Conservation (phyloP, 345 rosid species). For the Melastoma malabathricum region DNA sequence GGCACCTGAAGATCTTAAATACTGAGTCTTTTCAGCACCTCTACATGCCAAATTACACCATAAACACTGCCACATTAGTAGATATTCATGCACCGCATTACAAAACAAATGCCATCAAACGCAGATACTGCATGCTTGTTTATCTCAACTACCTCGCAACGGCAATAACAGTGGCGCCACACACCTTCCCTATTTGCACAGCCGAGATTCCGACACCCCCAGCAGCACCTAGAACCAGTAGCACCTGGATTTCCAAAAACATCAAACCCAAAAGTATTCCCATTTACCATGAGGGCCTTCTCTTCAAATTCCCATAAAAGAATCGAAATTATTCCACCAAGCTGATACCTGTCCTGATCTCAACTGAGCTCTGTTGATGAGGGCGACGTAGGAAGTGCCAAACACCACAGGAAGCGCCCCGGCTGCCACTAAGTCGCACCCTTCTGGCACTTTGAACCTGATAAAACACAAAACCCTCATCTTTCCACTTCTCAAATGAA, state of each 20-base stretch:
- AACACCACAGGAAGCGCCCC: constrained; percentile 90
- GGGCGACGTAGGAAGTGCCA: constrained; percentile 92
- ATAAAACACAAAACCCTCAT: constrained; percentile 2
- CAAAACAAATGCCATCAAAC: background rate
- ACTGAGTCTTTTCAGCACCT: constrained; percentile 56
- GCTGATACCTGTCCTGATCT: constrained; percentile 45
- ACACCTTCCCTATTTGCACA: constrained; percentile 79
- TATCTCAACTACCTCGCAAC: constrained; percentile 48
- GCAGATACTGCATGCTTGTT: background rate
- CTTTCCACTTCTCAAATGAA: background rate
- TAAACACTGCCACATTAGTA: too few species aligned
- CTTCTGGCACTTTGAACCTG: constrained; percentile 63
- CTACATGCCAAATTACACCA: constrained; percentile 14
- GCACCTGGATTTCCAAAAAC: constrained; percentile 32
- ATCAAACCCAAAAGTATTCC: background rate
- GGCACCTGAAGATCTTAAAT: constrained; percentile 65
- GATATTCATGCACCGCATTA: too few species aligned
- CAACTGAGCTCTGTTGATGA: constrained; percentile 72
- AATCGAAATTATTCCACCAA: background rate
- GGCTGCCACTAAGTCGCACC: constrained; percentile 70
- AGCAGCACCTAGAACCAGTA: constrained; percentile 90
- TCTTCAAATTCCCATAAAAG: too few species aligned
- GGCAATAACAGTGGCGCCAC: constrained; percentile 76
- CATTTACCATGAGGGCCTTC: background rate
- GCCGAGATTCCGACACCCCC: constrained; percentile 97